These are phyloP conservation scores for Catunica adiposa DNA, from an alignment of 2,329 filamentous ascomycete species.

Conservation along the genomic window DNA sequence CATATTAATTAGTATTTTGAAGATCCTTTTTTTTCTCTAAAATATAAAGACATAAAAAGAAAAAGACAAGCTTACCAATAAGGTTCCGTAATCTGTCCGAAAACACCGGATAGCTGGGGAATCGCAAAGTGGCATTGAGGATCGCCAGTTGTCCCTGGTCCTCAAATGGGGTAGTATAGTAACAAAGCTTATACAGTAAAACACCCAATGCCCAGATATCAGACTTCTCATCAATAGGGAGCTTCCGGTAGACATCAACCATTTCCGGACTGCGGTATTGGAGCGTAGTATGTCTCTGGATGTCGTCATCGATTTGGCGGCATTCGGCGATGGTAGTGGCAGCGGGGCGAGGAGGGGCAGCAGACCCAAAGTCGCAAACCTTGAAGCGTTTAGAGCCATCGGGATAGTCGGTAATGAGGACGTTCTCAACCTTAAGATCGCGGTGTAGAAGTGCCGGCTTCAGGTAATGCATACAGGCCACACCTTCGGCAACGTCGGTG, in stretches of 20 bases:
- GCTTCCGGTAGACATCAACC: constrained; percentile 94
- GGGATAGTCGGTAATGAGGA: constrained; percentile 57
- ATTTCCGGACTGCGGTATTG: constrained; percentile 97
- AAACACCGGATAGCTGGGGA: constrained; percentile 73
- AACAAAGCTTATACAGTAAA: constrained; percentile 91
- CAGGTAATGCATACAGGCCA: constrained; percentile 98
- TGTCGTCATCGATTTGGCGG: constrained; percentile 84
- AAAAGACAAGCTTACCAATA: constrained; percentile 46
- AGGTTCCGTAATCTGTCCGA: constrained; percentile 78
- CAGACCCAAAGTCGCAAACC: constrained; percentile 93
- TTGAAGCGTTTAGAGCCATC: constrained; percentile 66
- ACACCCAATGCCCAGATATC: constrained; percentile 97
- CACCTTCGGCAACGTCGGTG: constrained; percentile 84
- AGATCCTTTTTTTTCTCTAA: no score
- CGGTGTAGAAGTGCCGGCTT: constrained; percentile 84
- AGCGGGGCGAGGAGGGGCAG: constrained; percentile 67
- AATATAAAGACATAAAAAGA: no score
- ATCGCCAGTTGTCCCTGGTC: constrained; percentile 96
- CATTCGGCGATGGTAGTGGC: constrained; percentile 79
- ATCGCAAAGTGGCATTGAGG: constrained; percentile 86
- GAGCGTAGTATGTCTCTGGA: constrained; percentile 90
- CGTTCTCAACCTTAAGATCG: constrained; percentile 95
- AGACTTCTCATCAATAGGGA: constrained; percentile 94
- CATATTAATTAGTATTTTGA: constrained; percentile 3
- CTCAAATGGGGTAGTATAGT: constrained; percentile 97